phyloP scores from a whole-genome alignment of 148 eudicot genomes.

The Simmondsia chinensis region DNA sequence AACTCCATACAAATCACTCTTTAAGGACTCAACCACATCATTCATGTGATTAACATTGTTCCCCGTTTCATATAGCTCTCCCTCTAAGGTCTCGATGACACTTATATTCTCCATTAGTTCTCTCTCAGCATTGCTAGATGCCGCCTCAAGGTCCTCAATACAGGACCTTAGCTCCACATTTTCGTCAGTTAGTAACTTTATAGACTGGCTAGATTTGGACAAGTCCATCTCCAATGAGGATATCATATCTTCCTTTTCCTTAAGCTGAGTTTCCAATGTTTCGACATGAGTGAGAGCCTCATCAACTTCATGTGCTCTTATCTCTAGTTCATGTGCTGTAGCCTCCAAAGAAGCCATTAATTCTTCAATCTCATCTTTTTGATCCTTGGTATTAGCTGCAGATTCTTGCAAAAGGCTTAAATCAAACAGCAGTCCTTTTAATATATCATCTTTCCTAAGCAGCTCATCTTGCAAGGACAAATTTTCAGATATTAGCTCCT shows the following conservation, averaged over 20 bases:
- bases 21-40: conserved; percentile 40
- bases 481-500: conserved; percentile 39
- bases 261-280: conserved; percentile 46
- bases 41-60: conserved; percentile 36
- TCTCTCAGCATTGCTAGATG: conserved; percentile 37
- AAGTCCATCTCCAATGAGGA: conserved; percentile 43
- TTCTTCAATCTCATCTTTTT: conserved; percentile 54
- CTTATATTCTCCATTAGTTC: conserved; percentile 43
- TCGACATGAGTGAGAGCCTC: conserved; percentile 28
- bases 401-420: conserved; percentile 77
- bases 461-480: conserved; percentile 39
- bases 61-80: conserved; percentile 51
- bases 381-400: conserved; percentile 46
- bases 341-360: conserved; percentile 32
- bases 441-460: conserved; percentile 63
- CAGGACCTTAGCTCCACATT: conserved; percentile 36
- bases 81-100: conserved; percentile 40
- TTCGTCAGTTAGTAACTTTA: conserved; percentile 32
- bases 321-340: conserved; percentile 41
- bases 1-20: conserved; percentile 36
- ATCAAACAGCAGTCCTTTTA: conserved; percentile 68
- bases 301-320: conserved; percentile 39
- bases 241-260: conserved; percentile 38
- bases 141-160: conserved; percentile 28
- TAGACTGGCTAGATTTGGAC: conserved; percentile 30